Percentiles rank a stretch among this genome's conserved stretches.
These are phyloP conservation scores for Ophiocordyceps camponoti-leonardi DNA, from an alignment of 2,329 filamentous ascomycete genomes.

Conservation along the genomic window DNA sequence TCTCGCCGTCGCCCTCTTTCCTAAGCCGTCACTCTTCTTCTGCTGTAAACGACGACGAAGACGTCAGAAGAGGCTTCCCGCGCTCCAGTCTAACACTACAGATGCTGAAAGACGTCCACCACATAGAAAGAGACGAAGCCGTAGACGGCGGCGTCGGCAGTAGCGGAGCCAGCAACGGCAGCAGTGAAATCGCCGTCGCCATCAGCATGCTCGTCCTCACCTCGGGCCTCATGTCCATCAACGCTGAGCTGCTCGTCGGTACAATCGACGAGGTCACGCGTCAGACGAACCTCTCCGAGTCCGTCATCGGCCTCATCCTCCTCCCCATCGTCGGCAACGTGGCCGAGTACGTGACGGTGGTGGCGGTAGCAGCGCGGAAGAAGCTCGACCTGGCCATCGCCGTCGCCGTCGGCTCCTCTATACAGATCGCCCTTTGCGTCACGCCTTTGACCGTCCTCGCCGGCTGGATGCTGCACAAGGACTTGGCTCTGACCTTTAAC, in stretches of 20 bases:
- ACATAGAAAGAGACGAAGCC: conserved; percentile 1
- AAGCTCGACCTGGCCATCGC: conserved; percentile 46
- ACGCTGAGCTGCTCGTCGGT: conserved; percentile 43
- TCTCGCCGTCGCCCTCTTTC: conserved; percentile 10
- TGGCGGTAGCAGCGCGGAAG: conserved; percentile 39
- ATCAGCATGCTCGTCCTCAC: conserved; percentile 32
- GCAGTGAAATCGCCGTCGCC: conserved; percentile 16
- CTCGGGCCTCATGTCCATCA: conserved; percentile 39
- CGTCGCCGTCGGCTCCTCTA: conserved; percentile 40
- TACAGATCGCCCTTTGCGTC: conserved; percentile 45
- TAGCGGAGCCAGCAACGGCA: background rate
- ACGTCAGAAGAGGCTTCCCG: conserved; percentile 3
- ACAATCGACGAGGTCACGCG: conserved; percentile 38
- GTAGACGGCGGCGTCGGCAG: background rate
- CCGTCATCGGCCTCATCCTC: conserved; percentile 43
- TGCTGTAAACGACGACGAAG: background rate
- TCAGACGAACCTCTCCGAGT: conserved; percentile 31
- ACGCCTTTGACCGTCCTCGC: conserved; percentile 42
- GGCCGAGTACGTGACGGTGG: conserved; percentile 44
- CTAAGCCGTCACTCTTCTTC: conserved; percentile 8
- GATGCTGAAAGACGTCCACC: conserved; percentile 4
- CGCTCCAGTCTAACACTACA: conserved; percentile 6
- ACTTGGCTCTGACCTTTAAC: conserved; percentile 53
- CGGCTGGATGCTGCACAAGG: conserved; percentile 36
- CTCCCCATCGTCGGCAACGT: conserved; percentile 46